Evolutionary conservation across 306 rosid species (phyloP).

Genomic region (Neltuma alba): DNA sequence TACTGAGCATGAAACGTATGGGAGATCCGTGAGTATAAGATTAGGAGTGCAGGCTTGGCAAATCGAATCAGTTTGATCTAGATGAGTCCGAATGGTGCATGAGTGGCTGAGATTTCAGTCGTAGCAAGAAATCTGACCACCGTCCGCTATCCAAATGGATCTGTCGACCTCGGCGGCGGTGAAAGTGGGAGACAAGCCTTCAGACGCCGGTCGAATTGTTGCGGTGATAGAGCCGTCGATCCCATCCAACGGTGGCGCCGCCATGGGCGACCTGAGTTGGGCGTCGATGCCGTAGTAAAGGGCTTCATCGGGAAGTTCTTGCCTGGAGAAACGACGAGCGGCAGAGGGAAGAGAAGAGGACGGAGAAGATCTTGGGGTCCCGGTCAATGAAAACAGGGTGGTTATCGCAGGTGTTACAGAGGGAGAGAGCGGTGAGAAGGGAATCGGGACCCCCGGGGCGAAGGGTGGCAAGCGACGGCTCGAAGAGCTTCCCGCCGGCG

Average conservation of each 20-base stretch:
- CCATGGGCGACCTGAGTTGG: constrained; percentile 55
- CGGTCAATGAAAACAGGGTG: too few relatives aligned
- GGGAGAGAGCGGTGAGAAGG: too few relatives aligned
- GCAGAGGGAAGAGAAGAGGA: constrained; percentile 79
- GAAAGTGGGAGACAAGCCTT: constrained; percentile 72
- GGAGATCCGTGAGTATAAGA: too few relatives aligned
- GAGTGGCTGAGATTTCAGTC: constrained; percentile 65
- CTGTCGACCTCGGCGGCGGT: too few relatives aligned
- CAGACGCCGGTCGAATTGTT: constrained; percentile 69
- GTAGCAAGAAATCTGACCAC: too few relatives aligned
- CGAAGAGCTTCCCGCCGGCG: too few relatives aligned
- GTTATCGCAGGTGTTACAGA: too few relatives aligned
- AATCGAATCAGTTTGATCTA: constrained; percentile 65
- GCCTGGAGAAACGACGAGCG: constrained; percentile 64
- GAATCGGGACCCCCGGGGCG: too few relatives aligned
- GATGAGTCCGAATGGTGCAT: constrained; percentile 70
- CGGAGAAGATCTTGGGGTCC: constrained; percentile 84
- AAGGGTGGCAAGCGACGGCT: too few relatives aligned
- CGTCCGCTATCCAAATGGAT: too few relatives aligned
- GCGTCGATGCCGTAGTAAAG: constrained; percentile 80
- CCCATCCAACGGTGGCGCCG: constrained; percentile 69
- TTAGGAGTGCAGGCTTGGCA: too few relatives aligned
- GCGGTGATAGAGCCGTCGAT: constrained; percentile 68
- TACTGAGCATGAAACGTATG: too few relatives aligned
- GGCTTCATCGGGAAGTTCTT: constrained; percentile 88